These are phyloP conservation scores for Aspergillus nanangensis DNA, from an alignment of 495 filamentous ascomycete species.

Conservation along the genomic window DNA sequence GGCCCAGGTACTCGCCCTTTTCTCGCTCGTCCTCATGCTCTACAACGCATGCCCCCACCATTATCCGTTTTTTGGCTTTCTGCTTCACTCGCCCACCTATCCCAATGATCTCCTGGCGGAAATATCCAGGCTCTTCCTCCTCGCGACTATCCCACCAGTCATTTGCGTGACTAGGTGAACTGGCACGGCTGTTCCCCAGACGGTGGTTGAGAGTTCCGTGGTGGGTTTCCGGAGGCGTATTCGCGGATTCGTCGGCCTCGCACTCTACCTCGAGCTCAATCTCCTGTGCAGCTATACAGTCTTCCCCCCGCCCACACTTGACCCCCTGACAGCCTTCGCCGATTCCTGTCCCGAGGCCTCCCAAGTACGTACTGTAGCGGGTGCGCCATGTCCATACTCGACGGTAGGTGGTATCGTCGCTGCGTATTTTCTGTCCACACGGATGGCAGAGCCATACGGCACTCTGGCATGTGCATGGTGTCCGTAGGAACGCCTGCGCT, in stretches of 20 bases:
- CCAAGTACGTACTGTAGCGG: conserved; percentile 74
- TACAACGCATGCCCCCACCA: conserved; percentile 74
- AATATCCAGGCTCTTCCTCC: conserved; percentile 62
- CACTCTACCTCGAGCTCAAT: conserved; percentile 79
- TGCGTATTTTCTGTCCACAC: conserved; percentile 66
- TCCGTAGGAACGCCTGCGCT: conserved; percentile 43
- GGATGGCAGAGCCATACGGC: conserved; percentile 75
- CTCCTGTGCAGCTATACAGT: conserved; percentile 66
- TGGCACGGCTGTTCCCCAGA: too few relatives aligned
- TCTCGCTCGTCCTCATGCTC: conserved; percentile 78
- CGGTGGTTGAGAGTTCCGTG: too few relatives aligned
- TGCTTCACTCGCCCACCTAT: conserved; percentile 81
- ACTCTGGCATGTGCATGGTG: conserved; percentile 65
- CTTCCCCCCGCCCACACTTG: conserved; percentile 66
- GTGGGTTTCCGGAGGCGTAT: too few relatives aligned
- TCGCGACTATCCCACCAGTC: conserved; percentile 14
- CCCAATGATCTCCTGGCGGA: conserved; percentile 79
- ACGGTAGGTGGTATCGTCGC: conserved; percentile 67
- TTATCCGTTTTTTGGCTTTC: conserved; percentile 69
- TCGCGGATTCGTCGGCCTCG: conserved; percentile 59
- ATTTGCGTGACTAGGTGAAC: conserved; percentile 5
- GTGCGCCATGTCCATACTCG: conserved; percentile 86
- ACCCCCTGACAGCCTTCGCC: conserved; percentile 85
- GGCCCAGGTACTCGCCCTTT: conserved; percentile 58
- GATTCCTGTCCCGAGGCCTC: conserved; percentile 79